Percentiles rank a stretch among this genome's conserved stretches.
phyloP scores from a whole-genome alignment of 352 stramenopile genomes.

The Pythium sp. region DNA sequence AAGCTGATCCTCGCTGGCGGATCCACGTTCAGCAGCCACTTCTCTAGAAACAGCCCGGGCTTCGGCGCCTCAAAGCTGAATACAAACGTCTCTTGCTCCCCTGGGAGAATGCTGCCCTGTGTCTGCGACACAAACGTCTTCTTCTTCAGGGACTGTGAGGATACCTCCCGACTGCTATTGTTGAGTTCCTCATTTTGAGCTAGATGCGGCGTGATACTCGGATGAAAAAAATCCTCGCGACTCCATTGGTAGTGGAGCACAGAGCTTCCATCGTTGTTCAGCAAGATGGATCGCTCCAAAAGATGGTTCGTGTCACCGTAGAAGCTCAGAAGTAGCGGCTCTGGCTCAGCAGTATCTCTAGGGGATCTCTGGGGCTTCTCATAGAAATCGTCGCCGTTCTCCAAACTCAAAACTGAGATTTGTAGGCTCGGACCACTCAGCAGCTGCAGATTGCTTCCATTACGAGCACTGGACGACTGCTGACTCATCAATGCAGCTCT shows the following conservation, averaged over 20 bases:
- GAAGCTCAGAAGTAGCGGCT: conserved; percentile 38
- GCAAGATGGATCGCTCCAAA: conserved; percentile 34
- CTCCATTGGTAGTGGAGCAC: conserved; percentile 64
- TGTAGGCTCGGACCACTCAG: background rate
- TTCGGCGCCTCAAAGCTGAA: conserved; percentile 57
- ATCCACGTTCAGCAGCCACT: conserved; percentile 67
- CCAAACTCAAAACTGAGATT: background rate
- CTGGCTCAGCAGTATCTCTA: background rate
- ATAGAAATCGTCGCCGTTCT: background rate
- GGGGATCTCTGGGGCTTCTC: background rate
- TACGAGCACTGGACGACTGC: background rate
- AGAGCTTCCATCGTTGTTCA: conserved; percentile 54
- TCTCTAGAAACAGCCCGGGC: conserved; percentile 60
- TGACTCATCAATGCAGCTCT: background rate
- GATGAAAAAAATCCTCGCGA: conserved; percentile 28
- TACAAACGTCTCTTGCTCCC: conserved; percentile 43
- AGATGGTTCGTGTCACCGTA: conserved; percentile 35
- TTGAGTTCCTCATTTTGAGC: background rate
- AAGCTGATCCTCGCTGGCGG: conserved; percentile 26
- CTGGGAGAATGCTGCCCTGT: conserved; percentile 49
- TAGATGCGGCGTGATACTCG: conserved; percentile 27
- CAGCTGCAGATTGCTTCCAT: background rate
- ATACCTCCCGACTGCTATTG: conserved; percentile 17
- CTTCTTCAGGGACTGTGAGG: background rate
- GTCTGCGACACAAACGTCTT: conserved; percentile 46